A percentile compares a stretch with the other conserved stretches of the same genome.
Evolutionary conservation across 306 rosid species (phyloP).

Genomic region (Biancaea sappan): DNA sequence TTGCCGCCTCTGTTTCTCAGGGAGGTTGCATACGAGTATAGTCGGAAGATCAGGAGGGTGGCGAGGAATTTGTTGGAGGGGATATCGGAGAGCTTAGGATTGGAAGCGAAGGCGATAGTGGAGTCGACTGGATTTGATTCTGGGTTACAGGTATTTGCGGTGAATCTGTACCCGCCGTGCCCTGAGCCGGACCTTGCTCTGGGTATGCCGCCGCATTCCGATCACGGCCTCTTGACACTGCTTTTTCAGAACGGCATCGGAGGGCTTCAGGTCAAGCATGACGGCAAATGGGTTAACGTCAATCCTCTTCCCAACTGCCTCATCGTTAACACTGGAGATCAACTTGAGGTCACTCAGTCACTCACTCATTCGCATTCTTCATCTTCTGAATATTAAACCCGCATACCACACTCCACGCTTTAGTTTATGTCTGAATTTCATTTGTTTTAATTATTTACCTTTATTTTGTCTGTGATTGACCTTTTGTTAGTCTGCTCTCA

Average conservation of each 20-base stretch:
- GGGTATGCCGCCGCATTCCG: conserved; percentile 69
- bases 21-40: conserved; percentile 46
- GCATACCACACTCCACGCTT: not conserved
- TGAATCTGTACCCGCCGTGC: conserved; percentile 67
- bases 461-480: too few species aligned
- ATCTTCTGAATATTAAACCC: not conserved
- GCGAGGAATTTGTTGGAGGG: conserved; percentile 42
- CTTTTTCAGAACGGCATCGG: conserved; percentile 56
- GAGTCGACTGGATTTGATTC: conserved; percentile 43
- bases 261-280: conserved; percentile 67
- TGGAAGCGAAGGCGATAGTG: conserved; percentile 38
- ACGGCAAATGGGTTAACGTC: conserved; percentile 61
- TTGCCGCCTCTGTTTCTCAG: conserved; percentile 6
- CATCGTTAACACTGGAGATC: conserved; percentile 59
- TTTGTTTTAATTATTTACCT: too few species aligned
- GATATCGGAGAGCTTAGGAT: conserved; percentile 58
- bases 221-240: conserved; percentile 53
- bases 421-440: too few species aligned
- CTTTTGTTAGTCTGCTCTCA: too few species aligned
- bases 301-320: conserved; percentile 47
- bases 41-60: conserved; percentile 30
- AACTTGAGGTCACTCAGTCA: conserved; percentile 59
- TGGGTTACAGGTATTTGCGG: conserved; percentile 44
- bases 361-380: not conserved
- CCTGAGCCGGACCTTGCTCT: conserved; percentile 67